phyloP scores from a whole-genome alignment of 768 basidiomycete species.

The Kwoniella sp. region DNA sequence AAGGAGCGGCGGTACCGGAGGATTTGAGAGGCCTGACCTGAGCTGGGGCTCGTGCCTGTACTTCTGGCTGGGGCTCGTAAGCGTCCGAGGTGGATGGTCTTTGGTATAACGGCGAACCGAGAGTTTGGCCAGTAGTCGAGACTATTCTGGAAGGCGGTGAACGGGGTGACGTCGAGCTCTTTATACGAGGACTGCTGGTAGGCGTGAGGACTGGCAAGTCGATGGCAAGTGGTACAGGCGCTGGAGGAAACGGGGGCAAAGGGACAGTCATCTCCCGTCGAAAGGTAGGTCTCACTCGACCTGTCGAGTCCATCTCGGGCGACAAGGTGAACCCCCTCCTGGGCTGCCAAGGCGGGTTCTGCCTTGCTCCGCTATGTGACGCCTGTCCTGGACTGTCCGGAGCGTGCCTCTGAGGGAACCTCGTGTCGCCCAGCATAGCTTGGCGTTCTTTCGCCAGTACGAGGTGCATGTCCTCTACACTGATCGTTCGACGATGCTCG shows the following conservation, averaged over 20 bases:
- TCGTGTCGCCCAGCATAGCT: background rate
- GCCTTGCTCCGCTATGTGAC: background rate
- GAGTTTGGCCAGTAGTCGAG: background rate
- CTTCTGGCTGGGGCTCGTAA: too few species aligned
- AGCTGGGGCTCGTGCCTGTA: too few species aligned
- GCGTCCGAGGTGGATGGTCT: background rate
- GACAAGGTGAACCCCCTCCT: constrained; percentile 1
- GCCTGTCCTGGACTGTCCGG: background rate
- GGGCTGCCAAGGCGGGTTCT: background rate
- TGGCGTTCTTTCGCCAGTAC: background rate
- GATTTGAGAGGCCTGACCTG: background rate
- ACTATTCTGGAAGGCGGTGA: background rate
- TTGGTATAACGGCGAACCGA: background rate
- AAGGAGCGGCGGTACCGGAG: too few species aligned
- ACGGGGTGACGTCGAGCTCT: background rate
- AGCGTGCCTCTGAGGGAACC: background rate
- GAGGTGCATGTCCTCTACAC: constrained; percentile 22
- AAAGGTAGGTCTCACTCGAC: background rate
- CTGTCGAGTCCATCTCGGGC: background rate
- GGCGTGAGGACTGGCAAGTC: background rate
- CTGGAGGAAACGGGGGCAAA: background rate
- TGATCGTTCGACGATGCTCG: constrained; percentile 18
- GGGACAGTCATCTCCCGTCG: constrained; percentile 1
- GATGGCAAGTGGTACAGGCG: background rate
- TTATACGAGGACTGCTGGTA: background rate